Evolutionary conservation across 768 basidiomycete genomes (phyloP), one percentile per base, ranked within the genome.

Genomic region (Boletus rex-veris): DNA sequence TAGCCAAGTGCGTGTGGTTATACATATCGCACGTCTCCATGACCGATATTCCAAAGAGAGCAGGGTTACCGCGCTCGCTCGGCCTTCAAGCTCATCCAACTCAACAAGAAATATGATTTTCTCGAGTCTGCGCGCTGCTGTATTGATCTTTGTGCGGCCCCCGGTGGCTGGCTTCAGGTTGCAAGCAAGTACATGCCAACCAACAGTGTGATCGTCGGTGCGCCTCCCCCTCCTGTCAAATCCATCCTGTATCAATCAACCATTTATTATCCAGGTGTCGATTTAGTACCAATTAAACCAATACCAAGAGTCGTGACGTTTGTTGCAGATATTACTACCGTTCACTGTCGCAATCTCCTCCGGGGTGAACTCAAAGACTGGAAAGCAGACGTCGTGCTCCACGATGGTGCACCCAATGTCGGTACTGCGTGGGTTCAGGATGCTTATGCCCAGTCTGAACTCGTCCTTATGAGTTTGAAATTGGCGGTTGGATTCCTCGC

Each of bases 11-110:
- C 39, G 44, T 52, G 10, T 57, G 31, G 39, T 18, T 16, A 19
- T 55, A 55, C 50, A 36, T 46, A 37, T 57, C 12, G 31, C 28
- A 28, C 37, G 55, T 21, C 11, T 38, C 12, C 35, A 19, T 59
- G 26, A 61, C 57, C 53, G 33, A 56, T 48, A 53, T 43, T 46
- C 36, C 58, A 52, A 41, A 98, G 95, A 73, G 96, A 98, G 76
- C 97, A 99, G 77, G 97, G 97, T 57, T 99, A 95, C 71, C 90
- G 97, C 58, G 97, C 97, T 62, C 97, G 97, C 79, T 99, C 97
- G 15, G 97, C 97, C 3, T 96, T 96, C 86, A 99, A 99, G 74
- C 82, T 99, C 54, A 93, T 99, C 54, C 97, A 99, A 72, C 76
- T 99, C 57, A 98, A 99, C 79, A 94, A 96, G 71, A 99, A 98